These are phyloP conservation scores for Fusarium chaquense DNA, from an alignment of 2,329 filamentous ascomycete species.

Conservation along the genomic window DNA sequence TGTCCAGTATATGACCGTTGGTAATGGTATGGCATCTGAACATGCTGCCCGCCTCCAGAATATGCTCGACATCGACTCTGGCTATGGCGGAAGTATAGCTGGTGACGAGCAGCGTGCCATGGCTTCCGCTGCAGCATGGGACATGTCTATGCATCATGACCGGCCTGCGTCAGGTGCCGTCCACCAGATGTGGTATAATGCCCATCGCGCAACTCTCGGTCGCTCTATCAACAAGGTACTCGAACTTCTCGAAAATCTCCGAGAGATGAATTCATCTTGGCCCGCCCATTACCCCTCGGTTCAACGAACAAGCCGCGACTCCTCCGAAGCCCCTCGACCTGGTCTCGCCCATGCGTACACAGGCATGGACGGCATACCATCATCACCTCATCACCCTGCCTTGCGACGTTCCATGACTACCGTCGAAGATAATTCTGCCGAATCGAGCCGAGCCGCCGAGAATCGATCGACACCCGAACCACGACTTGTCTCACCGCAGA, in stretches of 20 bases:
- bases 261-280: slow-evolving; percentile 91
- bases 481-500: slow-evolving; percentile 88
- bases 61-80: slow-evolving; percentile 88
- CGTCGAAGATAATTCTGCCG: slow-evolving; percentile 66
- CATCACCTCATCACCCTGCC: slow-evolving; percentile 60
- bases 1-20: slow-evolving; percentile 89
- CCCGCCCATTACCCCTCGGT: slow-evolving; percentile 94
- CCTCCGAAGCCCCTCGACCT: slow-evolving; percentile 66
- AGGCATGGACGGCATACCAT: slow-evolving; percentile 62
- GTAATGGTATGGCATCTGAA: slow-evolving; percentile 82
- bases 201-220: slow-evolving; percentile 87
- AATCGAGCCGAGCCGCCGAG: slow-evolving; percentile 80
- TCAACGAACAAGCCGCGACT: slow-evolving; percentile 66
- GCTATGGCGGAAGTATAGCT: slow-evolving; percentile 85
- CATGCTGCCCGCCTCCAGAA: slow-evolving; percentile 84
- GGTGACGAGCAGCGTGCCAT: slow-evolving; percentile 68
- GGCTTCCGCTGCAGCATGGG: slow-evolving; percentile 60
- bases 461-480: slow-evolving; percentile 74
- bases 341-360: slow-evolving; percentile 74
- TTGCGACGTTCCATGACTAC: slow-evolving; percentile 80
- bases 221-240: slow-evolving; percentile 89
- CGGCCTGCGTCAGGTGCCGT: slow-evolving; percentile 80
- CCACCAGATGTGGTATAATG: slow-evolving; percentile 94
- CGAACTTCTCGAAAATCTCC: slow-evolving; percentile 83
- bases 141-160: slow-evolving; percentile 59